Conservation (phyloP, 495 filamentous ascomycete genomes). For the Hypomontagnella monticulosa region DNA sequence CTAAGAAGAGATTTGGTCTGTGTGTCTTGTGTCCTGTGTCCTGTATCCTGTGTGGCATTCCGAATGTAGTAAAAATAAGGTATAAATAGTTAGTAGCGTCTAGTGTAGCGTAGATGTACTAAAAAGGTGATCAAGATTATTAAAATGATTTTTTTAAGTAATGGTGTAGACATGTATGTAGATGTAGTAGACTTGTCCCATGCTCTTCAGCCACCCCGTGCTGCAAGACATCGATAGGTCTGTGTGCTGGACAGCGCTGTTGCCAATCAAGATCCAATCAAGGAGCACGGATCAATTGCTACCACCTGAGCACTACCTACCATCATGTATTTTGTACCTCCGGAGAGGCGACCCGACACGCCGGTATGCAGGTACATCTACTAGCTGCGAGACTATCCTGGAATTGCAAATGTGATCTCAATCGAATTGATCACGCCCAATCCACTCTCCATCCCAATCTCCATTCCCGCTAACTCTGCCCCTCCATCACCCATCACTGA, state of each 20-base stretch:
- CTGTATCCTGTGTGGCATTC: constrained; percentile 6
- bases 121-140: constrained; percentile 6
- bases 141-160: not conserved
- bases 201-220: constrained; percentile 41
- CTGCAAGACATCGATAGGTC: constrained; percentile 45
- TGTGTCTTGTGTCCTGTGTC: too few relatives aligned
- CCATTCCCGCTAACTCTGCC: constrained; percentile 10
- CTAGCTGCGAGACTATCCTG: constrained; percentile 29
- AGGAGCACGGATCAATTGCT: constrained; percentile 16
- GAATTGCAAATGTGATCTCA: constrained; percentile 37
- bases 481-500: too few relatives aligned
- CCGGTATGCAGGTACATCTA: constrained; percentile 51
- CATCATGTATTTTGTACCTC: constrained; percentile 35
- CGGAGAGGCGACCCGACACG: constrained; percentile 49
- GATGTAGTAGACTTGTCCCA: constrained; percentile 22
- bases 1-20: not conserved
- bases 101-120: not conserved
- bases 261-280: constrained; percentile 14
- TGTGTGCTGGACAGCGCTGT: constrained; percentile 25
- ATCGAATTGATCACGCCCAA: constrained; percentile 12
- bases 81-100: constrained; percentile 25
- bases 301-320: constrained; percentile 11
- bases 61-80: constrained; percentile 37
- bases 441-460: constrained; percentile 1
- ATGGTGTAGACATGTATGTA: not conserved